Percentiles rank a stretch among this genome's conserved stretches.
Conservation (phyloP, 2,329 filamentous ascomycete genomes). For the Neofusicoccum sp. region DNA sequence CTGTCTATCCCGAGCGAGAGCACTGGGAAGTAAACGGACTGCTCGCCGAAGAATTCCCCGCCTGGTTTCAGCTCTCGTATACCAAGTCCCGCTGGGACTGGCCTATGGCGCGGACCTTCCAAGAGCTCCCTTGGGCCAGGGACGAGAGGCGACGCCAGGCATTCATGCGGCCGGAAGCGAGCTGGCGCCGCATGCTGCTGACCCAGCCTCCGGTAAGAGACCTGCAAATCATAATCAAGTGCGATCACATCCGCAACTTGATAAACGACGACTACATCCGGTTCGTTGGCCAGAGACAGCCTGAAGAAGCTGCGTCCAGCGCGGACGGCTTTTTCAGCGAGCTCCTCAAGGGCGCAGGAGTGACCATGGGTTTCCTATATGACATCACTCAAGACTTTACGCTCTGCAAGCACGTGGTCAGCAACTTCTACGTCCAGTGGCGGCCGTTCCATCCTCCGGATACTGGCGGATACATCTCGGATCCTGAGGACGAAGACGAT, state of each 20-base stretch:
- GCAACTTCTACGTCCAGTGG: slow-evolving; percentile 9
- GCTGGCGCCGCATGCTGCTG: slow-evolving; percentile 16
- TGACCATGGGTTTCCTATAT: slow-evolving; percentile 4
- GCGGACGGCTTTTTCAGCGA: background rate
- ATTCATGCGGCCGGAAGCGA: slow-evolving; percentile 5
- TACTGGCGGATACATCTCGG: background rate
- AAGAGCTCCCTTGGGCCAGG: background rate
- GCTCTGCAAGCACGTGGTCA: slow-evolving; percentile 3
- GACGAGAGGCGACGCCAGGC: background rate
- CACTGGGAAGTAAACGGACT: background rate
- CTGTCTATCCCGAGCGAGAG: background rate
- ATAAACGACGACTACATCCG: background rate
- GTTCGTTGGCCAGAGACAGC: background rate
- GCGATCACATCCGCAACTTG: slow-evolving; percentile 4
- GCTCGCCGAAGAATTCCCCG: background rate
- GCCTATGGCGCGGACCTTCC: background rate
- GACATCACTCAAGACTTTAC: slow-evolving; percentile 6
- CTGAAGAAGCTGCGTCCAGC: background rate
- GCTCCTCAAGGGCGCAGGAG: background rate
- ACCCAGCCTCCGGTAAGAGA: slow-evolving; percentile 6
- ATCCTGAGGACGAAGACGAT: background rate
- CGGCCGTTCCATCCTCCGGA: background rate
- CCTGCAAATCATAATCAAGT: slow-evolving; percentile 6
- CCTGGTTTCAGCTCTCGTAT: background rate
- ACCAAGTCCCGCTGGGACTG: slow-evolving; percentile 8